Conservation (phyloP, 805 yeast species). For the Myxozyma neglecta region DNA sequence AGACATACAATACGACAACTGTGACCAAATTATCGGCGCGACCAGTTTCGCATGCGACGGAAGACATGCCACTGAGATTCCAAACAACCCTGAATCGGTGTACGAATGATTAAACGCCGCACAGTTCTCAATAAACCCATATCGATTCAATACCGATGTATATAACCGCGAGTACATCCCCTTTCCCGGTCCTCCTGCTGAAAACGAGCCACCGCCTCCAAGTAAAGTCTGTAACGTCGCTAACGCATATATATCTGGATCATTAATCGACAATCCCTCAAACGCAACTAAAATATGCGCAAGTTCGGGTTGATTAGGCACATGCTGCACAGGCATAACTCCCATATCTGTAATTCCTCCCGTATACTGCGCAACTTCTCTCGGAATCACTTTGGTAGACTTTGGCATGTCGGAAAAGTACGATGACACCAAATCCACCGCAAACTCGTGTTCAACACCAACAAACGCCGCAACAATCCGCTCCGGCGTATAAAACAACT, state of each 20-base stretch:
- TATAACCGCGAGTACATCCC: slow-evolving; percentile 96
- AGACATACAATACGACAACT: slow-evolving; percentile 46
- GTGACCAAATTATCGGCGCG: slow-evolving; percentile 74
- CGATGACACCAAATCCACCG: slow-evolving; percentile 60
- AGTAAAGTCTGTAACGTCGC: slow-evolving; percentile 86
- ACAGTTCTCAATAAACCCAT: slow-evolving; percentile 88
- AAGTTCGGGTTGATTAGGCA: slow-evolving; percentile 60
- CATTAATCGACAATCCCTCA: slow-evolving; percentile 79
- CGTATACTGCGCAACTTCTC: slow-evolving; percentile 51
- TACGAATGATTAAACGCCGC: slow-evolving; percentile 86
- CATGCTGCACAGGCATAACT: slow-evolving; percentile 24
- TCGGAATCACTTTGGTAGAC: slow-evolving; percentile 33
- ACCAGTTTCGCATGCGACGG: slow-evolving; percentile 84
- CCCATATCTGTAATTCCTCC: slow-evolving; percentile 47
- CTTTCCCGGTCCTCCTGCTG: slow-evolving; percentile 99
- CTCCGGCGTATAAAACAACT: slow-evolving; percentile 70
- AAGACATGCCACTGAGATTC: slow-evolving; percentile 78
- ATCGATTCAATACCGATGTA: slow-evolving; percentile 86
- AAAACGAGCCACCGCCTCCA: slow-evolving; percentile 97
- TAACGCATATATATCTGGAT: slow-evolving; percentile 84
- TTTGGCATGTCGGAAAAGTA: slow-evolving; percentile 64
- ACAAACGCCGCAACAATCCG: slow-evolving; percentile 82
- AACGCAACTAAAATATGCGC: slow-evolving; percentile 84
- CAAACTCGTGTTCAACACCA: slow-evolving; percentile 73
- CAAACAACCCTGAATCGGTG: slow-evolving; percentile 87